Evolutionary conservation across 768 basidiomycete species (phyloP), one percentile per base, ranked within the genome.

Genomic region (Hemileccinum rubropunctum): DNA sequence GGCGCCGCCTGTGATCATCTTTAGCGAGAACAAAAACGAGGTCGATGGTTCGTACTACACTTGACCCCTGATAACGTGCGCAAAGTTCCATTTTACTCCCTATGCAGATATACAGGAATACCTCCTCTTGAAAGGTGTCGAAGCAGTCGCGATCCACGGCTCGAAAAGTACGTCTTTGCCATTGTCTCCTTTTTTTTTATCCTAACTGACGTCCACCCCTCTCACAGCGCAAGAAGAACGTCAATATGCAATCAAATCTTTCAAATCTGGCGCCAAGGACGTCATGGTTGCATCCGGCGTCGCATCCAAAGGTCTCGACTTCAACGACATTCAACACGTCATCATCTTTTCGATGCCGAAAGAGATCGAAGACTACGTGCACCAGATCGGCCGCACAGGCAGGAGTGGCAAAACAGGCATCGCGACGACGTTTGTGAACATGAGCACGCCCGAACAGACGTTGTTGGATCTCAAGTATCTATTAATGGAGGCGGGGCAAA

Each of bases 321-420:
- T 99, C 71, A 94, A 89, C 68, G 97, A 98, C 63, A 95, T 99
- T 51, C 94, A 98, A 60, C 97, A 98, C 66, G 95, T 98, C 64
- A 98, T 99, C 70, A 98, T 98, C 54, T 99, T 95, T 68, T 86
- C 90, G 27, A 98, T 99, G 97, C 97, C 97, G 0, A 99, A 98
- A 69, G 97, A 99, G 73, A 99, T 99, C 55, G 97, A 99, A 70
- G 97, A 99, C 68, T 99, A 99, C 62, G 95, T 98, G 43, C 97
- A 99, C 74, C 95, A 99, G 70, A 98, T 98, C 57, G 97, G 97
- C 23, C 88, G 97, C 52, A 99, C 97, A 7, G 97, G 97, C 45
- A 84, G 97, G 58, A 93, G 90, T 58, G 97, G 97, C 18, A 98
- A 98, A 69, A 99, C 97, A 1, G 97, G 97, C 45, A 98, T 99